phyloP scores from a whole-genome alignment of 345 rosid genomes.

The Jatropha curcas region DNA sequence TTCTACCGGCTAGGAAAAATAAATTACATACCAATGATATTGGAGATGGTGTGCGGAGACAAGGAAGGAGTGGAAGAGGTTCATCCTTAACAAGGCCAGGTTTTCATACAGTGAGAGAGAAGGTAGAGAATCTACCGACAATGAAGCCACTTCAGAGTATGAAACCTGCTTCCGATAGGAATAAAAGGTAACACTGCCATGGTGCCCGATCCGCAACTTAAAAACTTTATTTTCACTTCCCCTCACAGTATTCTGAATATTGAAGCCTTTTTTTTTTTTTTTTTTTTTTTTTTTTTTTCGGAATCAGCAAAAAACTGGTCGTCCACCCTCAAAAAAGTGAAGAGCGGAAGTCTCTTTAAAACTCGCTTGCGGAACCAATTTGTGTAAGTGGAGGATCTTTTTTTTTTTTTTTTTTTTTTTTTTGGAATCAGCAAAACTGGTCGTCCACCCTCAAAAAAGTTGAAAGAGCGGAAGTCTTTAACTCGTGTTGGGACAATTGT shows the following conservation, averaged over 20 bases:
- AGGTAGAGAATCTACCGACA: slow-evolving; percentile 51
- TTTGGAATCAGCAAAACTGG: slow-evolving; percentile 72
- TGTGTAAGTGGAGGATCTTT: slow-evolving; percentile 42
- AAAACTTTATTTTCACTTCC: background rate
- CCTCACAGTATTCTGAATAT: background rate
- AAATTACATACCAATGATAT: slow-evolving; percentile 53
- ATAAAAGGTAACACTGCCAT: slow-evolving; percentile 57
- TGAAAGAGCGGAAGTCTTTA: slow-evolving; percentile 73
- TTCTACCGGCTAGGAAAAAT: slow-evolving; percentile 53
- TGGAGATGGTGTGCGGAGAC: slow-evolving; percentile 72
- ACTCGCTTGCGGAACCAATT: slow-evolving; percentile 51
- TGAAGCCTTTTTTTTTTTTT: too few relatives aligned
- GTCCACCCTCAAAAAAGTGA: slow-evolving; percentile 82
- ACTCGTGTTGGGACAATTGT: slow-evolving; percentile 50
- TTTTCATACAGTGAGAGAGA: slow-evolving; percentile 55
- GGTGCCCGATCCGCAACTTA: background rate
- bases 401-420: slow-evolving; percentile 18
- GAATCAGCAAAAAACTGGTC: slow-evolving; percentile 80
- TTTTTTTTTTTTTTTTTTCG: slow-evolving; percentile 21
- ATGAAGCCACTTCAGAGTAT: slow-evolving; percentile 62
- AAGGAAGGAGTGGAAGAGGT: slow-evolving; percentile 75
- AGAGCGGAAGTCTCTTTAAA: slow-evolving; percentile 69
- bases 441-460: slow-evolving; percentile 77
- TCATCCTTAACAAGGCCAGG: slow-evolving; percentile 51
- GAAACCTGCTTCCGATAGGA: slow-evolving; percentile 64